A percentile compares a stretch with the other conserved stretches of the same genome.
Evolutionary conservation across 2,329 filamentous ascomycete species (phyloP).

Genomic region (Corniculantispora saksenae): DNA sequence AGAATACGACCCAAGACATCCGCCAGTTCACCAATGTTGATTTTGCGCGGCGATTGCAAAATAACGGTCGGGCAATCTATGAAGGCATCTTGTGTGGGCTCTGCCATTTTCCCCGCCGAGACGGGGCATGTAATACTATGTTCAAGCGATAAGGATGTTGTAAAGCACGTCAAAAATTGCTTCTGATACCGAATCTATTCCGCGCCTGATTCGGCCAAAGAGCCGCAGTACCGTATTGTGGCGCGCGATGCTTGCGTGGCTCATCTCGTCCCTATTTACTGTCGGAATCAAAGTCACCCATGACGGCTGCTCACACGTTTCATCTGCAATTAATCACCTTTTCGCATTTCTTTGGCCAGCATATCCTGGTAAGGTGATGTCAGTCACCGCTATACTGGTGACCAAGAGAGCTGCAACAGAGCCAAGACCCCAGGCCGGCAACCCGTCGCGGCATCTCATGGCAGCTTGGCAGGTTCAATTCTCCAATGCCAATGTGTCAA

Average conservation of each 20-base stretch:
- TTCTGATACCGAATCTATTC: not conserved
- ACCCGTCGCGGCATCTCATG: slow-evolving; percentile 6
- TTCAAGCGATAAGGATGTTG: not conserved
- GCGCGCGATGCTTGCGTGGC: not conserved
- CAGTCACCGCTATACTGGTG: not conserved
- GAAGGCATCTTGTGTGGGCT: not conserved
- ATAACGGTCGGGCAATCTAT: not conserved
- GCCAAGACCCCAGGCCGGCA: slow-evolving; percentile 8
- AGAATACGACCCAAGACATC: not conserved
- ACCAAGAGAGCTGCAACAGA: not conserved
- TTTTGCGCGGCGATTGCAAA: not conserved
- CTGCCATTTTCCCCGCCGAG: not conserved
- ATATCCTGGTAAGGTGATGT: not conserved
- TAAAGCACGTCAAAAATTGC: not conserved
- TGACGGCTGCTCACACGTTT: not conserved
- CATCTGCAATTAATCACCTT: not conserved
- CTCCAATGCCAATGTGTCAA: not conserved
- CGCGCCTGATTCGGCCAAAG: not conserved
- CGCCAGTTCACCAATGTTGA: not conserved
- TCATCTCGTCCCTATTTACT: too few relatives aligned
- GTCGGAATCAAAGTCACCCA: too few relatives aligned
- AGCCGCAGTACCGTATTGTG: not conserved
- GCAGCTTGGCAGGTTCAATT: slow-evolving; percentile 2
- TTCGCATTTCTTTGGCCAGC: not conserved
- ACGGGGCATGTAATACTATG: not conserved